These are phyloP conservation scores for Laetiporus sulphureus DNA, from an alignment of 1,284 basidiomycete genomes.

Conservation along the genomic window DNA sequence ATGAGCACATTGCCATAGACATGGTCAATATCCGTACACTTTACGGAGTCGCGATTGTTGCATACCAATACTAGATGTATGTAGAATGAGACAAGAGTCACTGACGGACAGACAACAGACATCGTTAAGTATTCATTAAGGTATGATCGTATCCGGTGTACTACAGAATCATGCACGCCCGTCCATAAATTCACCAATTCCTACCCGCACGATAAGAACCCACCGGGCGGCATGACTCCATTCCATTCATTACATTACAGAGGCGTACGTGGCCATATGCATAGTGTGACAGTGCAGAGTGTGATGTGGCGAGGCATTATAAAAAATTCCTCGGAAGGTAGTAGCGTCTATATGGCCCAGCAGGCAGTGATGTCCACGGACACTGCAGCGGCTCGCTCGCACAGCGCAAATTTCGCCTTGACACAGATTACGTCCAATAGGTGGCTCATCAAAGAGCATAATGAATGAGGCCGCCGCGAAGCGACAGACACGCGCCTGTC, in stretches of 20 bases:
- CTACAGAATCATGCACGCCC: no score
- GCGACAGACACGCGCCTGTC: neutral
- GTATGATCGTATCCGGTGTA: no score
- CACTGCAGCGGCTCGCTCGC: neutral
- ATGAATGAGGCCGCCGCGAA: neutral
- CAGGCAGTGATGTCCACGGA: neutral
- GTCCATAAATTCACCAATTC: no score
- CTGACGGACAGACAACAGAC: neutral
- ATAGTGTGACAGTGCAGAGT: slow-evolving; percentile 1
- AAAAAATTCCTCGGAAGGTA: slow-evolving; percentile 4
- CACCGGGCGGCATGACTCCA: slow-evolving; percentile 7
- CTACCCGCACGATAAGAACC: slow-evolving; percentile 2
- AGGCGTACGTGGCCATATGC: slow-evolving; percentile 3
- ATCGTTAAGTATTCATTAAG: no score
- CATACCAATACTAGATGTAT: no score
- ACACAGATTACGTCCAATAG: no score
- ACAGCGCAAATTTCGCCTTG: no score
- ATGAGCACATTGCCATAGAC: no score
- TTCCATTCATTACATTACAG: slow-evolving; percentile 9
- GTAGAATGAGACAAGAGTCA: no score
- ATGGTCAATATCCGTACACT: no score
- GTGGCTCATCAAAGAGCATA: no score
- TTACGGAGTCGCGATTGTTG: no score
- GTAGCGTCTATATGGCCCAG: slow-evolving; percentile 3
- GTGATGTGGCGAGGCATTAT: slow-evolving; percentile 5